Evolutionary conservation across 208 protist species (phyloP), one percentile per base, ranked within the genome.

Genomic region (Crithidia thermophila): DNA sequence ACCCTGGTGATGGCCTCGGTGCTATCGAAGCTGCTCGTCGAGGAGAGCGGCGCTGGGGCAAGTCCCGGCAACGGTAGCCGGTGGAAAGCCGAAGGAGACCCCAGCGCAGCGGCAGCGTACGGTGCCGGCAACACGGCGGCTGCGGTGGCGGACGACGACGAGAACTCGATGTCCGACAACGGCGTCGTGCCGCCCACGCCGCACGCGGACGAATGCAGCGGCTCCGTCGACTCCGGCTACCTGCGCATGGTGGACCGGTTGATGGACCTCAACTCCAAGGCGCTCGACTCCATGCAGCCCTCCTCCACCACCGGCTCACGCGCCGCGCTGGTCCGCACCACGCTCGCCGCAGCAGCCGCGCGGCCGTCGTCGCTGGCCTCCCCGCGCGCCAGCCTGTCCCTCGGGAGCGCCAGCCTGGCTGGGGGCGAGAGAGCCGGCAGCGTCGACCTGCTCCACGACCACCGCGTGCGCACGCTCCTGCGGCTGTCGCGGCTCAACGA

Each of bases 401-500:
- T 13, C 4, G 30, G 25, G 31, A 53, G 42, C 28, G 58, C 45
- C n/a, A n/a, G n/a, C n/a, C n/a, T n/a, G n/a, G n/a, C n/a, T n/a
- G 33, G 43, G 36, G 18, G 7, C 18, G 56, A 52, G 27, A 36
- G 40, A 23, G 42, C 20, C 40, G 49, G 23, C 39, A 63, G 53
- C 18, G 36, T 27, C 0, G 67, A 75, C 49, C 74, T 80, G 16
- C 43, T 80, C 7, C 66, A 66, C 46, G 79, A 93, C 55, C 59
- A 80, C 7, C 72, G 73, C 16, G 90, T 95, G 58, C 72, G 74
- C 49, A 78, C 74, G 16, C 75, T 95, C 7, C 68, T 93, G n/a
- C 76, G 72, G n/a, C 58, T 90, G 21, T 89, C 88, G 2, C 77
- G 81, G 25, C 61, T 90, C 39, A 81, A 85, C 40, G 78, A 83